Evolutionary conservation across 768 basidiomycete genomes (phyloP).

Genomic region (Rhizopogon vesiculosus): DNA sequence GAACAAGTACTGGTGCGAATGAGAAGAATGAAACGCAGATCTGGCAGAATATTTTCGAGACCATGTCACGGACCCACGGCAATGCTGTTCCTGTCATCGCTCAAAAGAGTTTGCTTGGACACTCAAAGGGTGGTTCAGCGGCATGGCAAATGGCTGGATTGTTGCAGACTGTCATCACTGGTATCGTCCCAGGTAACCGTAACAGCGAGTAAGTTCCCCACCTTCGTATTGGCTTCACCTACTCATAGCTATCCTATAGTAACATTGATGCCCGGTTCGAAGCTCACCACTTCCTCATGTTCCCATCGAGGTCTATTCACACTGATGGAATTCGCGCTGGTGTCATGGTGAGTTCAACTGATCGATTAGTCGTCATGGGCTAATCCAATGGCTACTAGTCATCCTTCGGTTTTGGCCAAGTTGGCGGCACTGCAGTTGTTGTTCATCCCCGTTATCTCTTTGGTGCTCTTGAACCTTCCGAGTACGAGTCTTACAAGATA

Average conservation of each 20-base stretch:
- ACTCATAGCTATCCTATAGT: constrained; percentile 32
- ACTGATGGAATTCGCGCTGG: constrained; percentile 90
- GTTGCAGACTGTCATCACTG: constrained; percentile 77
- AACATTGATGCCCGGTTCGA: constrained; percentile 94
- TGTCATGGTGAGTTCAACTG: constrained; percentile 59
- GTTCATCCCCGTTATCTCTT: constrained; percentile 90
- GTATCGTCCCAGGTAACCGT: constrained; percentile 91
- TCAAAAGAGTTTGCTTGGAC: constrained; percentile 95
- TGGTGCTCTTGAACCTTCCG: constrained; percentile 73
- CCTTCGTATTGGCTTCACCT: neutral
- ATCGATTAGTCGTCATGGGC: neutral
- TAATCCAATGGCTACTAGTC: constrained; percentile 43
- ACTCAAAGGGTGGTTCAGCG: constrained; percentile 98
- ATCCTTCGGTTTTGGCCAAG: constrained; percentile 98
- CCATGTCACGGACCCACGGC: constrained; percentile 83
- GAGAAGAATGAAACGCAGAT: constrained; percentile 98
- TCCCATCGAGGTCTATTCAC: constrained; percentile 95
- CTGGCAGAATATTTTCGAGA: constrained; percentile 93
- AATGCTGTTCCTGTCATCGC: constrained; percentile 98
- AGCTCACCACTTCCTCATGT: constrained; percentile 86
- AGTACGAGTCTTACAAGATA: constrained; percentile 71
- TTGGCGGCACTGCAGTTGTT: constrained; percentile 87
- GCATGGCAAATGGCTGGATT: constrained; percentile 96
- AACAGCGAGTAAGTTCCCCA: constrained; percentile 80
- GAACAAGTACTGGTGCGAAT: constrained; percentile 84